Conservation (phyloP, 345 rosid genomes). For the Melaleuca alternifolia region DNA sequence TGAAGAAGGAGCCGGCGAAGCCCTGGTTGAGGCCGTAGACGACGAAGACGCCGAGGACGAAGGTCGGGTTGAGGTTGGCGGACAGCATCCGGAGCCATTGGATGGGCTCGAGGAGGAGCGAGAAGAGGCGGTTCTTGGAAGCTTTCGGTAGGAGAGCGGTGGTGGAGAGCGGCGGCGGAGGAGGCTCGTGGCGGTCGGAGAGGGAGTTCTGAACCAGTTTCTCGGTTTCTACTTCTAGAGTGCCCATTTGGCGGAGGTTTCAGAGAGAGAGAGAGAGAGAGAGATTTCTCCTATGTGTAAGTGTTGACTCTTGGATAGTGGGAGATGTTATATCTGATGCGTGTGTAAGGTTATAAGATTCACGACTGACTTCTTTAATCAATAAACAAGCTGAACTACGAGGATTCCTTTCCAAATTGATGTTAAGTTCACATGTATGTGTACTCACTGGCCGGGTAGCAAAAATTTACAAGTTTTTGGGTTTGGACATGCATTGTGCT, state of each 20-base stretch:
- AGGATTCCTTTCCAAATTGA: not conserved
- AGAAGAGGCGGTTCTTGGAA: constrained; percentile 6
- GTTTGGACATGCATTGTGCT: not conserved
- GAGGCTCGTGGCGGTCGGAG: not conserved
- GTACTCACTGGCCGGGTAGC: no score
- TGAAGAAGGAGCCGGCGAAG: constrained; percentile 65
- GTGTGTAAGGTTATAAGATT: not conserved
- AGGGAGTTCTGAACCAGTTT: constrained; percentile 1
- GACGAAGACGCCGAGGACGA: constrained; percentile 50
- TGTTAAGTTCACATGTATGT: not conserved
- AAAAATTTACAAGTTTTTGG: not conserved
- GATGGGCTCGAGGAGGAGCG: constrained; percentile 42
- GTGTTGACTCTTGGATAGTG: not conserved
- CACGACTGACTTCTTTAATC: not conserved
- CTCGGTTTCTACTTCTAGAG: constrained; percentile 16
- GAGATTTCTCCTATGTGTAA: not conserved
- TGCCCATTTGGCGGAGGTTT: constrained; percentile 2
- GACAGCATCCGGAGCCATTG: constrained; percentile 71
- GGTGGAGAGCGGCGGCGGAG: not conserved
- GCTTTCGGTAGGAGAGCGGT: not conserved
- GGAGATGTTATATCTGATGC: not conserved
- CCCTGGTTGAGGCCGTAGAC: constrained; percentile 80
- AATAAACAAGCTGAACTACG: not conserved
- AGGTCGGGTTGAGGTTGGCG: constrained; percentile 43
- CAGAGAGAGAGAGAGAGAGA: not conserved